Conservation (phyloP, 1,139 yeast genomes). For the Hyphopichia wangnamkhiaoensis region DNA sequence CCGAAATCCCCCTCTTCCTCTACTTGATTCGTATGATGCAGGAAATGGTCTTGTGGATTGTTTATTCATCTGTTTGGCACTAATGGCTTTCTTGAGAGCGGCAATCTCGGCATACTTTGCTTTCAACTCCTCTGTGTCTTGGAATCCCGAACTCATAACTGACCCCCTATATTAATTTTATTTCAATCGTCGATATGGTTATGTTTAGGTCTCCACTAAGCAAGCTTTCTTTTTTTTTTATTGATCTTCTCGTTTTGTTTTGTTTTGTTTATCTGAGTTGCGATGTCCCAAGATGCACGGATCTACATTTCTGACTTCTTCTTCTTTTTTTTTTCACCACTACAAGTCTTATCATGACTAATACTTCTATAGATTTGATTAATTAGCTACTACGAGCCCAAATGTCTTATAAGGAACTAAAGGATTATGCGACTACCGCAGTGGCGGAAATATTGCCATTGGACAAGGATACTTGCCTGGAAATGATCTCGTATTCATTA, state of each 20-base stretch:
- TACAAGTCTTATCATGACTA: too few species aligned
- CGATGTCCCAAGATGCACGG: too few species aligned
- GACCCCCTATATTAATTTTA: too few species aligned
- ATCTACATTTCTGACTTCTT: neutral
- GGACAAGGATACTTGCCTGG: conserved; percentile 26
- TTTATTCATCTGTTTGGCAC: conserved; percentile 15
- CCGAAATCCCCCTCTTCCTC: conserved; percentile 10
- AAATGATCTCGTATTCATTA: conserved; percentile 52
- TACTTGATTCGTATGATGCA: conserved; percentile 1
- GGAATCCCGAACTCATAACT: neutral
- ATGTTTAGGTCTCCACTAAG: too few species aligned
- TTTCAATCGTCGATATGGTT: too few species aligned
- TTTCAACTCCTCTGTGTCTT: conserved; percentile 23
- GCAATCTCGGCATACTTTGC: conserved; percentile 37
- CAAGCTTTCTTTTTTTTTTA: too few species aligned
- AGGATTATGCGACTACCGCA: conserved; percentile 31
- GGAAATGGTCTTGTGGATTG: conserved; percentile 4
- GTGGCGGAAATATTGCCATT: conserved; percentile 48
- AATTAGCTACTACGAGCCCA: too few species aligned
- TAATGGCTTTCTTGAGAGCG: conserved; percentile 29
- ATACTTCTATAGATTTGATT: too few species aligned
- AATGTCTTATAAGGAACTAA: conserved; percentile 3
- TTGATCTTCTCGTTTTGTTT: too few species aligned
- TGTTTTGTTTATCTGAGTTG: too few species aligned
- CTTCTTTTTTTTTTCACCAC: too few species aligned